Evolutionary conservation across 495 filamentous ascomycete species (phyloP).

Genomic region (Trypethelium eluteriae): DNA sequence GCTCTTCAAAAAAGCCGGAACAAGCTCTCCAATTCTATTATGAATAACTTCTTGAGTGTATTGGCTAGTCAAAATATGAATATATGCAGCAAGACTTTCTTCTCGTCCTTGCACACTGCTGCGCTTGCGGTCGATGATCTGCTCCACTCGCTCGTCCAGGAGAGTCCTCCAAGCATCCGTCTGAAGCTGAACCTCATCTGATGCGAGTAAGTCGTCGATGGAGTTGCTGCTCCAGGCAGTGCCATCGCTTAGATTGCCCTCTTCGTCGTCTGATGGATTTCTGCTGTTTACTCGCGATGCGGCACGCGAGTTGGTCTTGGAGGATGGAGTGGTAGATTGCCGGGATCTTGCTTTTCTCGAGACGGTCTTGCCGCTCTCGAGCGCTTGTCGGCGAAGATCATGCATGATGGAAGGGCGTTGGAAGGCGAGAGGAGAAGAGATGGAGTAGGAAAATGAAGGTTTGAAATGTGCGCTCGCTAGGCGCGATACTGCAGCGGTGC

Average conservation of each 20-base stretch:
- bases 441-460: neutral
- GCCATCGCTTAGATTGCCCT: constrained; percentile 30
- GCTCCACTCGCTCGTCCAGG: constrained; percentile 63
- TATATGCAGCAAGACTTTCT: constrained; percentile 59
- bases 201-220: constrained; percentile 53
- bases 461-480: constrained; percentile 7
- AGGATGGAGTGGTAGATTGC: constrained; percentile 57
- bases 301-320: constrained; percentile 55
- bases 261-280: constrained; percentile 72
- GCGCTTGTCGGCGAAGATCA: constrained; percentile 73
- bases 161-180: constrained; percentile 57
- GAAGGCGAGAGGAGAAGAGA: neutral
- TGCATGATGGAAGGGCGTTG: constrained; percentile 46
- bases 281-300: constrained; percentile 47
- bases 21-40: constrained; percentile 53
- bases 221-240: constrained; percentile 31
- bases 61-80: constrained; percentile 63
- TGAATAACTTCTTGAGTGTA: constrained; percentile 63
- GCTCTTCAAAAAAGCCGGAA: constrained; percentile 63
- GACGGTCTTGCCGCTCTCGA: constrained; percentile 84
- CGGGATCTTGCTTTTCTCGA: constrained; percentile 80
- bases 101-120: constrained; percentile 76
- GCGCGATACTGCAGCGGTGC: constrained; percentile 1
- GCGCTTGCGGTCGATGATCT: constrained; percentile 80
- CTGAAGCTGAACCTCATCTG: constrained; percentile 41